Evolutionary conservation across 2,329 filamentous ascomycete species (phyloP), one percentile per base, ranked within the genome.

Genomic region (Purpureocillium lavendulum): DNA sequence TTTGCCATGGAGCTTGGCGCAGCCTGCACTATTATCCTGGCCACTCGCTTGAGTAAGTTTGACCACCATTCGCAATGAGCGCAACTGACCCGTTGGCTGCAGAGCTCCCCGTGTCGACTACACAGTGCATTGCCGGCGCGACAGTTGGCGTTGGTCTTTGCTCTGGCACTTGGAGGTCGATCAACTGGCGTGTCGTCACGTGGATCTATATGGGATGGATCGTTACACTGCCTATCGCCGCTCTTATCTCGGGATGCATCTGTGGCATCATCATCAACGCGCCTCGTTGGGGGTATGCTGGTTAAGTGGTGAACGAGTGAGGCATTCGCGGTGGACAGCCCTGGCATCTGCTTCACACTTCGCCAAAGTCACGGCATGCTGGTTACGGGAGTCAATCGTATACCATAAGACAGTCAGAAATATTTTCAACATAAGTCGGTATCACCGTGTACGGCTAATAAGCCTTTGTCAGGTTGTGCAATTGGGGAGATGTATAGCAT

Each of bases 81-180:
- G 21, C 21, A 26, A 6, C 21, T 26, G 21, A 26, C 21, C 5
- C 21, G n/a, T 26, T 26, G 21, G 10, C 21, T 26, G 21, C 50
- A 66, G 66, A 71, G 39, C 70, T 82, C 2, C 78, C 78, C 3
- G 69, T 82, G 26, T 80, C 76, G 2, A 82, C 78, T 2, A 80
- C 77, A 0, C 77, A 80, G 61, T 82, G 77, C 55, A 78, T 79
- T 49, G 76, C 70, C 32, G 76, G 76, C 35, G 71, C 75, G 31
- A 79, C 75, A 14, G 75, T 80, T 34, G 76, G 76, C 43, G 76
- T 80, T 36, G 77, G 75, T 42, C 67, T 80, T n/a, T 78, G 74
- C 59, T 76, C 73, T 34, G 75, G 75, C 18, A 69, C 69, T 33
- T 70, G 67, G 64, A 66, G 69, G 35, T 70, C 74, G 21, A 74